Base-by-base conservation (phyloP, 1,139 yeast species). In the Pichia sp. region DNA sequence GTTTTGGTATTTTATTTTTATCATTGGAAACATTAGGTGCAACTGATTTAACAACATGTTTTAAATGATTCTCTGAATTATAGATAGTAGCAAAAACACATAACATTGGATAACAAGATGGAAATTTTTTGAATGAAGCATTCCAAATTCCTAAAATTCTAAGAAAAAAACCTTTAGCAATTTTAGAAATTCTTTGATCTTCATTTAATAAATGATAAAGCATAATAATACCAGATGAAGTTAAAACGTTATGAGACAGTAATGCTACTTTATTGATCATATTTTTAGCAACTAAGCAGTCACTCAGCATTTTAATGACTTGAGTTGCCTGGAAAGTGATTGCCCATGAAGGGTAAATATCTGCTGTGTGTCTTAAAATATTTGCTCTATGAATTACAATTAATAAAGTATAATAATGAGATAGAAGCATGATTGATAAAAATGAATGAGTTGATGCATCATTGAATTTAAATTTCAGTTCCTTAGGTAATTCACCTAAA, bases 291-390 rank as follows among this genome's bases (percentile, higher is more conserved):
- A 76, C 65, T 53, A 86, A 59, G 51, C 78, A 79, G 51, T 83
- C 83, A 42, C 80, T 70, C 47, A 86, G 82, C 52, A 81, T 73
- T 6, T 86, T 78, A 54, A 86, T 82, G 84, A 84, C 83, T 60
- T 87, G 79, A 1, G 94, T 88, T 0, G 95, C 88, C 64, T 85
- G 90, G 70, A 86, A 86, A 2, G 90, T 84, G 53, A 86, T 85
- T 11, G 92, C 89, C 86, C 92, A 82, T 7, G 88, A 80, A 1
- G 92, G 89, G 63, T 82, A 83, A 49, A 75, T 78, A 60, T 74
- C 79, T 58, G 74, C 75, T 61, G 72, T 68, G 27, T 76, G 56
- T 45, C 78, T 71, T 39, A 79, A 67, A 51, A 86, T 78, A 58
- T 84, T 84, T 8, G 88, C 79, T 47, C 90, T 71, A 63, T 86